Conservation (phyloP, 306 rosid genomes). For the Clitoria ternatea region DNA sequence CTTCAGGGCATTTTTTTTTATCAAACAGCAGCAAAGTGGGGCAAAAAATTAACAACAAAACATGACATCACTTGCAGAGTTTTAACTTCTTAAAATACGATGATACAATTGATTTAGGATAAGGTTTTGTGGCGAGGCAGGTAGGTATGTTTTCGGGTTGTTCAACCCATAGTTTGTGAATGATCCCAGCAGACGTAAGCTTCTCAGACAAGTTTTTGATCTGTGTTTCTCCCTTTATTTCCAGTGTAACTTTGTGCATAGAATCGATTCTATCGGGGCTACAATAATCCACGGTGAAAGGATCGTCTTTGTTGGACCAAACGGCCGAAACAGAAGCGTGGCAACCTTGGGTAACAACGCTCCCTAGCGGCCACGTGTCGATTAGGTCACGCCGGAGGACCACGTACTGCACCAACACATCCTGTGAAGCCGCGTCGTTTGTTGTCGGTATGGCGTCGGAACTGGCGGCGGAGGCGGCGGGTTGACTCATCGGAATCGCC, state of each 20-base stretch:
- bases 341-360: constrained; percentile 85
- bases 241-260: constrained; percentile 86
- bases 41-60: not conserved
- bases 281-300: constrained; percentile 55
- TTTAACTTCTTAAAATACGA: constrained; percentile 69
- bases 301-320: constrained; percentile 70
- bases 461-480: constrained; percentile 12
- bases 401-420: constrained; percentile 72
- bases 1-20: not conserved
- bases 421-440: constrained; percentile 26
- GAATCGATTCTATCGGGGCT: constrained; percentile 70
- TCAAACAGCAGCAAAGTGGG: not conserved
- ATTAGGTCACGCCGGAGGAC: constrained; percentile 94
- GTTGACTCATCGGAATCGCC: constrained; percentile 70
- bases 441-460: not conserved
- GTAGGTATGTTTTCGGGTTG: constrained; percentile 82
- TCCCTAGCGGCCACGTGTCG: constrained; percentile 81
- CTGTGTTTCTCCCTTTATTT: constrained; percentile 80
- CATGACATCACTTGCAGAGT: constrained; percentile 66
- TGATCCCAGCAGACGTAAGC: constrained; percentile 56
- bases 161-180: constrained; percentile 76
- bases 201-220: constrained; percentile 65
- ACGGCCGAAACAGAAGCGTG: constrained; percentile 85
- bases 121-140: constrained; percentile 84
- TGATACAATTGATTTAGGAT: constrained; percentile 62